Evolutionary conservation across 2,329 filamentous ascomycete genomes (phyloP), one percentile per base, ranked within the genome.

Genomic region (Arachnomyces sp.): DNA sequence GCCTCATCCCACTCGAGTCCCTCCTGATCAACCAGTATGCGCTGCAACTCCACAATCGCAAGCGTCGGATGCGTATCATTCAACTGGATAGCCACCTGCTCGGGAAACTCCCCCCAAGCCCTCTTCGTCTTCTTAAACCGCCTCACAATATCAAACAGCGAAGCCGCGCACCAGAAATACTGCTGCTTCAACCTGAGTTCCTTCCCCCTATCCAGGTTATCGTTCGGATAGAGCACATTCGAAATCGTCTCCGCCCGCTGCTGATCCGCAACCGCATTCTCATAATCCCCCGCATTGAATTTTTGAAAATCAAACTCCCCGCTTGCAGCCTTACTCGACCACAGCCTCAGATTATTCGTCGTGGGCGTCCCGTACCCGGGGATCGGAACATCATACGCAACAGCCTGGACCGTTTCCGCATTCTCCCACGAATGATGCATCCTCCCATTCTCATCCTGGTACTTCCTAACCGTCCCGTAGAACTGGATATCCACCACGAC

Each of bases 241-340:
- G 89, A 95, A 68, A 98, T 98, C 40, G 90, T 96, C 71, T 98
- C 92, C n/a, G 92, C 92, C 43, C 86, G 83, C 71, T 98, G 92
- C 66, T 96, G 88, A 52, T 98, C 92, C n/a, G 84, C 86, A 30
- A 98, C 92, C 9, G 92, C 93, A 68, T 85, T 92, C 68, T 98
- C 92, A 60, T 98, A 98, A 54, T 98, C 89, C 48, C 92, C 92
- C 44, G 76, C 92, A 68, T 98, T 98, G 79, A 98, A 98, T 63
- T 96, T 96, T 58, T 95, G 90, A 68, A 98, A 98, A 68, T 98
- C 90, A 49, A 98, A 98, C 64, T 98, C 92, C 49, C 92, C 92
- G 53, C 86, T 90, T 34, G 89, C 89, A 32, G 92, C 90, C 67
- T 95, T 95, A 72, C 88, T 95, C 33, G 88, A 94, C 92, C 92